Conservation (phyloP, 2,329 filamentous ascomycete genomes). For the Penicillium sclerotigenum region DNA sequence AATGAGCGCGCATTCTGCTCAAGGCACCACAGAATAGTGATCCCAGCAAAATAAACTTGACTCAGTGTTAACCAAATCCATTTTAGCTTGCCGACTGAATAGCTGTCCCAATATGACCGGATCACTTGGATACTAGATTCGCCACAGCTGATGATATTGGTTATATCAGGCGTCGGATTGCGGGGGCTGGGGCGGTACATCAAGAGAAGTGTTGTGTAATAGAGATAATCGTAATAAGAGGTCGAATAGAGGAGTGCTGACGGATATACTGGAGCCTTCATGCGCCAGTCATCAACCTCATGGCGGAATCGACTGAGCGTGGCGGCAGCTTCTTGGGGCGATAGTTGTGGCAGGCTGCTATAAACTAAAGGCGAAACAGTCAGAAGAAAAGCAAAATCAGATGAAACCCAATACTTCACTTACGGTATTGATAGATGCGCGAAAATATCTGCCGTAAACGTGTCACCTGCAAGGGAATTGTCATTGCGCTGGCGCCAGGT, state of each 20-base stretch:
- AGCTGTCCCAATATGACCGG: slow-evolving; percentile 41
- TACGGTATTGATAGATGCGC: slow-evolving; percentile 40
- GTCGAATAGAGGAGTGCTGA: slow-evolving; percentile 40
- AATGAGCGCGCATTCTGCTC: slow-evolving; percentile 39
- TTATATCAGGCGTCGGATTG: slow-evolving; percentile 36
- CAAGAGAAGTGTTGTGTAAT: slow-evolving; percentile 39
- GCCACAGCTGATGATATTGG: slow-evolving; percentile 39
- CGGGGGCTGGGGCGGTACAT: slow-evolving; percentile 40
- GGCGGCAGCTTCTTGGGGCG: slow-evolving; percentile 25
- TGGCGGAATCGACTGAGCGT: slow-evolving; percentile 34
- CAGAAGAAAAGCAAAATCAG: background rate
- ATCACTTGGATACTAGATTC: slow-evolving; percentile 40
- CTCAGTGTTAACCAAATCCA: slow-evolving; percentile 43
- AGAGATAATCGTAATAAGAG: slow-evolving; percentile 42
- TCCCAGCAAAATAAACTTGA: slow-evolving; percentile 40
- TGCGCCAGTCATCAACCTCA: slow-evolving; percentile 41
- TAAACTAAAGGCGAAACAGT: slow-evolving; percentile 29
- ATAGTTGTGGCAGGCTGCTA: slow-evolving; percentile 32
- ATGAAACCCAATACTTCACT: slow-evolving; percentile 7
- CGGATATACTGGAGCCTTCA: slow-evolving; percentile 35
- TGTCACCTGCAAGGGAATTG: slow-evolving; percentile 39
- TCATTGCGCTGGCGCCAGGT: slow-evolving; percentile 37
- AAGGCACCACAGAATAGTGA: slow-evolving; percentile 42
- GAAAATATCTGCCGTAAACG: slow-evolving; percentile 39
- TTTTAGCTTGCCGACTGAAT: slow-evolving; percentile 39